A percentile compares a stretch with the other conserved stretches of the same genome.
These are phyloP conservation scores for Trichoderma atroviride DNA, from an alignment of 2,329 filamentous ascomycete genomes.

Conservation along the genomic window DNA sequence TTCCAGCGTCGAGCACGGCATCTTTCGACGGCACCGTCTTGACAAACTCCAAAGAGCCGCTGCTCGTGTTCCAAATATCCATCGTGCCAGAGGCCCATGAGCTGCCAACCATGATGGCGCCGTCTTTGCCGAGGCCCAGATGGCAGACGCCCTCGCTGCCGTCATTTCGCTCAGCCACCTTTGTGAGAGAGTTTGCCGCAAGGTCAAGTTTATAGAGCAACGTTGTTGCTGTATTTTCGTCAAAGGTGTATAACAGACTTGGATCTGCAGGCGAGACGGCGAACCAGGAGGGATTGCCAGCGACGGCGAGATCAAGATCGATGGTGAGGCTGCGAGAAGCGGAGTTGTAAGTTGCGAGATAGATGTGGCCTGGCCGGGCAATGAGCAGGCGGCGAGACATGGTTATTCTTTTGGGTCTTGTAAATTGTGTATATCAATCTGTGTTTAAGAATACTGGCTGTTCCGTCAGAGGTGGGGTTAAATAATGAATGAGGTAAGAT, in stretches of 20 bases:
- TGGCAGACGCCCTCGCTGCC: constrained; percentile 51
- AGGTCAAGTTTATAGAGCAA: constrained; percentile 45
- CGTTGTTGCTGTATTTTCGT: constrained; percentile 48
- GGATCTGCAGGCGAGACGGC: constrained; percentile 40
- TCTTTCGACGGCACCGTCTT: constrained; percentile 43
- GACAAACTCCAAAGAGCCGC: constrained; percentile 42
- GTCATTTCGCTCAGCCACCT: constrained; percentile 34
- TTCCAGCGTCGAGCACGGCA: constrained; percentile 28
- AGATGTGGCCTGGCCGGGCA: constrained; percentile 45
- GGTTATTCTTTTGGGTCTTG: neutral
- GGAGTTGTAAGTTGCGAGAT: constrained; percentile 47
- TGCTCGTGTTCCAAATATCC: constrained; percentile 50
- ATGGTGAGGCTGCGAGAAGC: constrained; percentile 41
- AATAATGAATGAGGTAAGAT: neutral
- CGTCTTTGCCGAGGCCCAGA: constrained; percentile 50
- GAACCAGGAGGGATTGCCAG: constrained; percentile 52
- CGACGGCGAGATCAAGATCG: constrained; percentile 37
- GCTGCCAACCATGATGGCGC: constrained; percentile 49
- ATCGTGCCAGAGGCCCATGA: constrained; percentile 47
- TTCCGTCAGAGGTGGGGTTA: no score
- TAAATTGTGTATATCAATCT: no score
- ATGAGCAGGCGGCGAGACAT: constrained; percentile 41
- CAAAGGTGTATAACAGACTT: constrained; percentile 48
- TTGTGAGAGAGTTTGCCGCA: constrained; percentile 33
- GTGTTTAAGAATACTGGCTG: no score